Base-by-base conservation (phyloP, 352 stramenopile species). In the Pythium oligandrum region DNA sequence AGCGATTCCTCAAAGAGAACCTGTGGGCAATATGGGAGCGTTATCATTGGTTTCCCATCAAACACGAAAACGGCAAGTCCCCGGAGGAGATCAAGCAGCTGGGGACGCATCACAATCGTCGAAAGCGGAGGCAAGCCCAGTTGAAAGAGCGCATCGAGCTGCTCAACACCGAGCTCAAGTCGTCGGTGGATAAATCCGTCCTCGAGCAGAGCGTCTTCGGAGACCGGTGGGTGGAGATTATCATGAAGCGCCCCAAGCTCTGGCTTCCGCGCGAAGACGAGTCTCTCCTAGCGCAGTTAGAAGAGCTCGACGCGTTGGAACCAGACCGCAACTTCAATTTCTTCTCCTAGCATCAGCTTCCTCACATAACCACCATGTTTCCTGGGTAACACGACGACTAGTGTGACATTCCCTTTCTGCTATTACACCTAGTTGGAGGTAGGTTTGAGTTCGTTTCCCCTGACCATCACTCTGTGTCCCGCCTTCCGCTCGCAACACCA, bases 1-100 rank as follows among this genome's bases (percentile, higher is more conserved):
- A 76, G 0, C 30, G 63, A 10, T 76, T 81, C n/a, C 39, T 81
- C 0, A 6, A 59, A 44, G 48, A 65, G 12, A 66, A 81, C 42
- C 63, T 54, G 6, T 53, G 58, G 8, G 71, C 71, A 43, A 71
- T 81, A 40, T 81, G 71, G 71, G 71, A 81, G 49, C 66, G 71
- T 33, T 57, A 36, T 5, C 68, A 78, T 56, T 81, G 71, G 71
- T 72, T 81, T 46, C 71, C 71, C 0, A 78, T 81, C 65, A 77
- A 78, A 44, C 57, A 66, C 44, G 57, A 75, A 40, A 70, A 69
- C 39, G 71, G 68, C 17, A 67, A 65, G 38, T 71, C 55, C 0
- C 51, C 59, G 9, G 35, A 47, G 6, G 68, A 78, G 48, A 37
- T 49, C 45, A 71, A 64, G 43, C 42, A 58, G 44, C 60, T 78